A percentile compares a stretch with the other conserved stretches of the same genome.
Evolutionary conservation across 1,284 basidiomycete species (phyloP).

Genomic region (Ganoderma lucidum): DNA sequence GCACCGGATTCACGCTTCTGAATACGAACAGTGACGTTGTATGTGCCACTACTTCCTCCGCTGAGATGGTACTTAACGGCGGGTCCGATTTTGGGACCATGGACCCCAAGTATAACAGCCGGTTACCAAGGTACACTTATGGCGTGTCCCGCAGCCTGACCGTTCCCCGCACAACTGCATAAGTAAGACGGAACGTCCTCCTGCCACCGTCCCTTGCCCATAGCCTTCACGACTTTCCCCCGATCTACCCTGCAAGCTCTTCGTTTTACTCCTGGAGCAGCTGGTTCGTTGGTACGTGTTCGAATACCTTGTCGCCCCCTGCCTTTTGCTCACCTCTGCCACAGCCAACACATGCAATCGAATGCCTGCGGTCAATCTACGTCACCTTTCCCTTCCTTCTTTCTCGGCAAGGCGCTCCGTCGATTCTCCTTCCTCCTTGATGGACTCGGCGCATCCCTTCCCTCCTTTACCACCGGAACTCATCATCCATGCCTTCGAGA

Average conservation of each 20-base stretch:
- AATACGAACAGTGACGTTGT: background rate
- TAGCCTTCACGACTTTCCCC: background rate
- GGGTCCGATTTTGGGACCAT: background rate
- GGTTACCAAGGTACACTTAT: slow-evolving; percentile 12
- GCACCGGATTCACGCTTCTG: background rate
- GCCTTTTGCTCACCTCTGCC: background rate
- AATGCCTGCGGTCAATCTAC: slow-evolving; percentile 7
- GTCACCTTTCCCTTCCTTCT: slow-evolving; percentile 1
- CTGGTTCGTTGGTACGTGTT: background rate
- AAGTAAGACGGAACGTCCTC: background rate
- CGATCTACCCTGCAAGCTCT: background rate
- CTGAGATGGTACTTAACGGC: background rate
- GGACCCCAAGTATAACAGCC: slow-evolving; percentile 9
- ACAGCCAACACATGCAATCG: background rate
- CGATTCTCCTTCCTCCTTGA: background rate
- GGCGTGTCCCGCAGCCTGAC: background rate
- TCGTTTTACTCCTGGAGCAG: background rate
- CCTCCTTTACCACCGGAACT: slow-evolving; percentile 38
- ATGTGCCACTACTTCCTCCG: background rate
- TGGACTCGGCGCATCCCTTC: slow-evolving; percentile 17
- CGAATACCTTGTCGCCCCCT: background rate
- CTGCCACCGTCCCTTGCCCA: background rate
- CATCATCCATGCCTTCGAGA: slow-evolving; percentile 36
- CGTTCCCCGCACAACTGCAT: background rate
- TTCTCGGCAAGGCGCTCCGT: background rate